A percentile compares a stretch with the other conserved stretches of the same genome.
These are phyloP conservation scores for Daldinia vernicosa DNA, from an alignment of 495 filamentous ascomycete species.

Conservation along the genomic window DNA sequence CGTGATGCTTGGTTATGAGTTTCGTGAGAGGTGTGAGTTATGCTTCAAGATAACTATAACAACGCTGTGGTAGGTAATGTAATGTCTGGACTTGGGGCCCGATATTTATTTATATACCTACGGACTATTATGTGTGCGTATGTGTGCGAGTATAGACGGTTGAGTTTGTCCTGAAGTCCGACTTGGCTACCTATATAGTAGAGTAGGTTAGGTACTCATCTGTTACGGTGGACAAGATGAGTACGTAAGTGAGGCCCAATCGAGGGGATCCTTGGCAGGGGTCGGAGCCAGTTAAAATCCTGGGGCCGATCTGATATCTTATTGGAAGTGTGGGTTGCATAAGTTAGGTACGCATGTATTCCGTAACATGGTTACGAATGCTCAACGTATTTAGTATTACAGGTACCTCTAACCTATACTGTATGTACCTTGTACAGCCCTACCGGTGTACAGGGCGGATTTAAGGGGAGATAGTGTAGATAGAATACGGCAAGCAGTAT, in stretches of 20 bases:
- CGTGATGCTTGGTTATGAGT: background rate
- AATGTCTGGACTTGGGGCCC: background rate
- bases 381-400: too few relatives aligned
- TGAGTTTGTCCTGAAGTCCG: too few relatives aligned
- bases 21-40: background rate
- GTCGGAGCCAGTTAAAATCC: conserved; percentile 7
- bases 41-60: background rate
- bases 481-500: background rate
- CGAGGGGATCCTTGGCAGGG: conserved; percentile 19
- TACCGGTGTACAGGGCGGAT: background rate
- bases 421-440: background rate
- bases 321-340: background rate
- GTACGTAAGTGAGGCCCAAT: background rate
- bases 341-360: background rate
- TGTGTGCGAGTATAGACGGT: too few relatives aligned
- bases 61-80: too few relatives aligned
- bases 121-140: too few relatives aligned
- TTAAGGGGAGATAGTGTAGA: background rate
- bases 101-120: background rate
- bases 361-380: background rate
- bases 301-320: conserved; percentile 7
- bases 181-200: too few relatives aligned
- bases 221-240: background rate
- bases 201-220: too few relatives aligned
- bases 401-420: too few relatives aligned